Conservation (phyloP, 345 rosid species). For the Eucalyptus microcorys region DNA sequence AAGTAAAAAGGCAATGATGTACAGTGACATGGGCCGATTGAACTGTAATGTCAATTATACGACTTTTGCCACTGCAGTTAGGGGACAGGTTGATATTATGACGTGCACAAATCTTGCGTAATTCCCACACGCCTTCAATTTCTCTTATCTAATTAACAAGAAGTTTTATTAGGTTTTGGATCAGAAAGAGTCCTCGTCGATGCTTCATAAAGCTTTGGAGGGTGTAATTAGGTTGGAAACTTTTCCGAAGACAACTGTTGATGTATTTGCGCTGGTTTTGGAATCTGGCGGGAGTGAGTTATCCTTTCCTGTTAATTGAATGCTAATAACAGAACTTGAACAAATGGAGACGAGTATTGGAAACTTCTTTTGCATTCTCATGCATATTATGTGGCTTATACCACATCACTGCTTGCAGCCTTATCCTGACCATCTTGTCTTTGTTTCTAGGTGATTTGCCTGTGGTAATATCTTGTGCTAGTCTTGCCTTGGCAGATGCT, state of each 20-base stretch:
- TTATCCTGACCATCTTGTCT: background rate
- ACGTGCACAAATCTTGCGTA: background rate
- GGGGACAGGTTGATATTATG: conserved; percentile 53
- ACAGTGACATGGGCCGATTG: conserved; percentile 66
- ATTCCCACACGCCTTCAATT: background rate
- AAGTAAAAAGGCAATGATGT: conserved; percentile 93
- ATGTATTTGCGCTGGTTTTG: conserved; percentile 87
- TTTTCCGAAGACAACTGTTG: conserved; percentile 92
- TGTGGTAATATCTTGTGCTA: conserved; percentile 80
- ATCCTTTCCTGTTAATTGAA: background rate
- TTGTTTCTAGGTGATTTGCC: conserved; percentile 77
- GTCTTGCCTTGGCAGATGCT: conserved; percentile 96
- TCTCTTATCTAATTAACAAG: background rate
- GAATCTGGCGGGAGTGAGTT: conserved; percentile 98
- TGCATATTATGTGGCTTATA: background rate
- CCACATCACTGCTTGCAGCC: background rate
- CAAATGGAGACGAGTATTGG: background rate
- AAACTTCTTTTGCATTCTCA: background rate
- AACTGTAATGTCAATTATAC: conserved; percentile 88
- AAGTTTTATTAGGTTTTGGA: conserved; percentile 51
- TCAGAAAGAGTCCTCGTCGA: conserved; percentile 63
- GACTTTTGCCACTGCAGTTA: conserved; percentile 55
- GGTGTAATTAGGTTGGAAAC: conserved; percentile 77
- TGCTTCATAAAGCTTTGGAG: conserved; percentile 94
- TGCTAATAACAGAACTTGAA: background rate